A percentile compares a stretch with the other conserved stretches of the same genome.
Conservation (phyloP, 805 yeast genomes). For the Helenozyma rhizophorensis region DNA sequence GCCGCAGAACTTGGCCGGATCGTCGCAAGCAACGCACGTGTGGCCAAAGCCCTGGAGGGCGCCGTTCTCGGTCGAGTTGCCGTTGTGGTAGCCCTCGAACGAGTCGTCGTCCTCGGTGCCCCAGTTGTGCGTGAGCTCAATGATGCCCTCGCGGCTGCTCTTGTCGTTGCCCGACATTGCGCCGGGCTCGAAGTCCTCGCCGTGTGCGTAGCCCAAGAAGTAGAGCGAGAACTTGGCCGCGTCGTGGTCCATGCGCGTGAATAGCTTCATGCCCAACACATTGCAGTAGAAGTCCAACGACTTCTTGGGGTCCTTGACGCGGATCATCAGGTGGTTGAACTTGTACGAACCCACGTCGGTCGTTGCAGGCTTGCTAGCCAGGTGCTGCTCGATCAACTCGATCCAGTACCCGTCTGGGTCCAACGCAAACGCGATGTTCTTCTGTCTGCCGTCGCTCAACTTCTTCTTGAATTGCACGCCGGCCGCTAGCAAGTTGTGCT, state of each 20-base stretch:
- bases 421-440: constrained; percentile 86
- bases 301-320: constrained; percentile 78
- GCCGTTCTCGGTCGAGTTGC: constrained; percentile 53
- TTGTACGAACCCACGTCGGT: constrained; percentile 41
- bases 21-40: constrained; percentile 65
- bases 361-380: constrained; percentile 35
- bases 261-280: constrained; percentile 75
- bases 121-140: constrained; percentile 93
- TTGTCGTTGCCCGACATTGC: constrained; percentile 28
- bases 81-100: constrained; percentile 74
- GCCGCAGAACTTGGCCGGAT: constrained; percentile 55
- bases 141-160: constrained; percentile 56
- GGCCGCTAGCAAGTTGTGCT: constrained; percentile 50
- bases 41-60: constrained; percentile 84
- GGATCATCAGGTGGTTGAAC: constrained; percentile 88
- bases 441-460: constrained; percentile 85
- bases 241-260: constrained; percentile 51
- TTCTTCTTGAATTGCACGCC: constrained; percentile 80
- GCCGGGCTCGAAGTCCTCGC: constrained; percentile 39
- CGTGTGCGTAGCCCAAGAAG: constrained; percentile 72
- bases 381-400: constrained; percentile 67
- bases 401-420: constrained; percentile 98
- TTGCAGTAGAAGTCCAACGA: constrained; percentile 77
- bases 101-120: constrained; percentile 82
- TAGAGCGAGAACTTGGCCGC: constrained; percentile 80